phyloP scores from a whole-genome alignment of 2,329 filamentous ascomycete species.

The Neofusicoccum laricinum region DNA sequence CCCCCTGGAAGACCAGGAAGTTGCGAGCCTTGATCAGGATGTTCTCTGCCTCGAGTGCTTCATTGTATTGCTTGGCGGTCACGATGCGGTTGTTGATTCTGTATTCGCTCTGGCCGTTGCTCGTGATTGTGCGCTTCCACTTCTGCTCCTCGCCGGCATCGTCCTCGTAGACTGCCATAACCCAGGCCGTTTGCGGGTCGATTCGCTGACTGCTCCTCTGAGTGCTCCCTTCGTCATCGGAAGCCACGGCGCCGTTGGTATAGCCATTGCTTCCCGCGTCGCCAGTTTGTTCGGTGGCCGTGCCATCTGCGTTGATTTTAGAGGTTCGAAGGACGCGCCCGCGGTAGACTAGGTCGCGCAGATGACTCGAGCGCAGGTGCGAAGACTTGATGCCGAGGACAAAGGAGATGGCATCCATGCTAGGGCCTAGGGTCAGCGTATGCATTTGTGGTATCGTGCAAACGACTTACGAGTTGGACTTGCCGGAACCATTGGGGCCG shows the following conservation, averaged over 20 bases:
- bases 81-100: conserved; percentile 92
- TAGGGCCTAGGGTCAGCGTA: conserved; percentile 40
- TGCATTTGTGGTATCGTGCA: background rate
- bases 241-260: conserved; percentile 28
- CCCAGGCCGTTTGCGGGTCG: conserved; percentile 94
- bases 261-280: conserved; percentile 55
- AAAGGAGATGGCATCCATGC: conserved; percentile 99
- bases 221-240: conserved; percentile 39
- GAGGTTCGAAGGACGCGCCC: conserved; percentile 89
- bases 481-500: conserved; percentile 98
- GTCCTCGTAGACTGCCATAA: conserved; percentile 98
- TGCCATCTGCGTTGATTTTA: conserved; percentile 87
- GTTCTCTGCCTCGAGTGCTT: conserved; percentile 86
- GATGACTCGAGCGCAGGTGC: conserved; percentile 89
- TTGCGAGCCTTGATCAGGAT: conserved; percentile 98
- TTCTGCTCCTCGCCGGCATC: conserved; percentile 91
- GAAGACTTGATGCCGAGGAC: conserved; percentile 98
- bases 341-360: conserved; percentile 93
- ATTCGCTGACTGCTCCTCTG: conserved; percentile 64
- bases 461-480: conserved; percentile 86
- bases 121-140: conserved; percentile 95
- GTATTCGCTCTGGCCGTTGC: conserved; percentile 85
- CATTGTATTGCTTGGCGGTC: conserved; percentile 88
- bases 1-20: conserved; percentile 96
- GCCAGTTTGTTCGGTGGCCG: conserved; percentile 52